These are phyloP conservation scores for Glycine latifolia DNA, from an alignment of 306 rosid genomes.

Conservation along the genomic window DNA sequence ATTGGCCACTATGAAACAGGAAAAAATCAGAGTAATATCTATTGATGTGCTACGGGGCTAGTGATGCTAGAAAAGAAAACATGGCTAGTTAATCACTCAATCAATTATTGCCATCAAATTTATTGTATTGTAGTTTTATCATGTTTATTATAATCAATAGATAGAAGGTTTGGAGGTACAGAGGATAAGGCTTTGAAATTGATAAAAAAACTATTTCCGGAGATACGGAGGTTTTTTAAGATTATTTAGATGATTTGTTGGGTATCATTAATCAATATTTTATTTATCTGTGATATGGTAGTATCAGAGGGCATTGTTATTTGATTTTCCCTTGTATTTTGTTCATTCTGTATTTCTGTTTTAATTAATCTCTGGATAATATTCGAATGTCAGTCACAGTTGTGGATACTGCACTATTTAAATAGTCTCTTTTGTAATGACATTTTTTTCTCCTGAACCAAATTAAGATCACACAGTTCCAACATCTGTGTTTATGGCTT, in stretches of 20 bases:
- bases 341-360: not conserved
- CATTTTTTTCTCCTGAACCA: not conserved
- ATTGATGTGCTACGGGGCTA: not conserved
- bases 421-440: conserved; percentile 15
- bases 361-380: conserved; percentile 7
- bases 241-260: conserved; percentile 21
- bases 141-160: not conserved
- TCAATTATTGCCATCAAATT: not conserved
- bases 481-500: not conserved
- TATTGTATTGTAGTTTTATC: not conserved
- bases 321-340: not conserved
- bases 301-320: conserved; percentile 14
- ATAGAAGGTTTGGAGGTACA: not conserved
- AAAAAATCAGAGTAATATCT: not conserved
- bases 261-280: not conserved
- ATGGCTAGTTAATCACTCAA: not conserved
- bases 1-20: too few species aligned
- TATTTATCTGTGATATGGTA: conserved; percentile 12
- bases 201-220: not conserved
- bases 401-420: not conserved
- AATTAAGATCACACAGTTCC: not conserved
- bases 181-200: conserved; percentile 11
- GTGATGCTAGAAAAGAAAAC: not conserved
- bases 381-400: not conserved
- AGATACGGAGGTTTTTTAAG: not conserved